These are phyloP conservation scores for Schizothecium vesticola DNA, from an alignment of 495 filamentous ascomycete species.

Conservation along the genomic window DNA sequence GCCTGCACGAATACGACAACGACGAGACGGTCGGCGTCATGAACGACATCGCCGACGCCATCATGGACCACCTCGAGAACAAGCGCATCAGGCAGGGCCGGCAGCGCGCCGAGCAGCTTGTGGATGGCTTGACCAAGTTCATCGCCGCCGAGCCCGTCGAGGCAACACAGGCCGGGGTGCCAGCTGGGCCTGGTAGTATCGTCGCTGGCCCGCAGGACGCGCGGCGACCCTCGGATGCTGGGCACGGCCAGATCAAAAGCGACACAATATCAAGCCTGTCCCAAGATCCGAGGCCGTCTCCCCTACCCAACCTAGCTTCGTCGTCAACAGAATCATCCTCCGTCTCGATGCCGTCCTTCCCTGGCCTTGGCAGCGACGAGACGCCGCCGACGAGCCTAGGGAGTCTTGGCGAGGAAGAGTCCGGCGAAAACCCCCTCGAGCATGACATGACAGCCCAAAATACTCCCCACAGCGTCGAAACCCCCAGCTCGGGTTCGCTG, in stretches of 20 bases:
- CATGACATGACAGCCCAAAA: conserved; percentile 4
- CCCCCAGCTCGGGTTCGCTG: background rate
- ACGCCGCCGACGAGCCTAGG: conserved; percentile 18
- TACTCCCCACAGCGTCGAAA: background rate
- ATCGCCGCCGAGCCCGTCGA: conserved; percentile 22
- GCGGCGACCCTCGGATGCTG: too few relatives aligned
- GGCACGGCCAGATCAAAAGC: too few relatives aligned
- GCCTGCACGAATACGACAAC: conserved; percentile 24
- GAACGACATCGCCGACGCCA: conserved; percentile 35
- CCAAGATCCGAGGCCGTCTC: background rate
- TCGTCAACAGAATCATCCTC: conserved; percentile 21
- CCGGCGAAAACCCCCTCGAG: conserved; percentile 12
- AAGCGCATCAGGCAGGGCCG: conserved; percentile 29
- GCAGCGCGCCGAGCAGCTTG: conserved; percentile 34
- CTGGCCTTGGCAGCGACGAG: background rate
- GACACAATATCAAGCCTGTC: too few relatives aligned
- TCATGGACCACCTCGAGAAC: conserved; percentile 43
- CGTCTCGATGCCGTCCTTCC: background rate
- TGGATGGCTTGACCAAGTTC: conserved; percentile 35
- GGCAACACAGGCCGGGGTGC: background rate
- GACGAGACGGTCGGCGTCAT: conserved; percentile 31
- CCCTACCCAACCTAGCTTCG: background rate
- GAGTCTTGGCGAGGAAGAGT: conserved; percentile 2
- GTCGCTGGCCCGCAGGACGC: background rate
- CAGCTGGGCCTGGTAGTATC: background rate